A percentile compares a stretch with the other conserved stretches of the same genome.
These are phyloP conservation scores for Fraxinus albicans DNA, from an alignment of 305 asterid genomes.

Conservation along the genomic window DNA sequence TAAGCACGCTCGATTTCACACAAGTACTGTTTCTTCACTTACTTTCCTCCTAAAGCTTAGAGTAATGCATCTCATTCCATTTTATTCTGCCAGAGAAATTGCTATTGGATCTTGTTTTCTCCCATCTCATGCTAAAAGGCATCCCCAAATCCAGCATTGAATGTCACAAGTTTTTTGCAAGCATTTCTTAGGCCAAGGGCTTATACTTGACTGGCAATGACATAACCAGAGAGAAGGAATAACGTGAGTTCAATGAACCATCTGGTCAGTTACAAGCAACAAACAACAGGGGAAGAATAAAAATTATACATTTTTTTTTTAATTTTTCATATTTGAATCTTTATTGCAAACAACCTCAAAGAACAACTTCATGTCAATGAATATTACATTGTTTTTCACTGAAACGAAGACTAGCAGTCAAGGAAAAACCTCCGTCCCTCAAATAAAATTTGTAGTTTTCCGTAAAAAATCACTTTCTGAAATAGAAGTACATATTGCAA, in stretches of 20 bases:
- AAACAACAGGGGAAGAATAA: background rate
- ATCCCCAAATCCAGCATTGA: background rate
- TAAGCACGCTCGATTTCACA: background rate
- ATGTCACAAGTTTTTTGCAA: background rate
- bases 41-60: background rate
- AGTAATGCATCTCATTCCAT: background rate
- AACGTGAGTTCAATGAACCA: background rate
- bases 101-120: background rate
- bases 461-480: background rate
- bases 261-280: background rate
- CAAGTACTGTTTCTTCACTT: background rate
- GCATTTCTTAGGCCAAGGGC: background rate
- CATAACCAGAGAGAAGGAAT: conserved; percentile 1
- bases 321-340: background rate
- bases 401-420: background rate
- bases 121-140: background rate
- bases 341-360: background rate
- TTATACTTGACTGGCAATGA: background rate
- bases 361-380: background rate
- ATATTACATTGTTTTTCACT: background rate
- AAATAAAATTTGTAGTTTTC: background rate
- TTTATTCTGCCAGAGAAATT: conserved; percentile 3
- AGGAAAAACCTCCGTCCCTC: background rate
- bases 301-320: background rate
- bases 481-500: background rate